Evolutionary conservation across 371 early-diverging fungal species (phyloP), one percentile per base, ranked within the genome.

Genomic region (Mortierella sp.): DNA sequence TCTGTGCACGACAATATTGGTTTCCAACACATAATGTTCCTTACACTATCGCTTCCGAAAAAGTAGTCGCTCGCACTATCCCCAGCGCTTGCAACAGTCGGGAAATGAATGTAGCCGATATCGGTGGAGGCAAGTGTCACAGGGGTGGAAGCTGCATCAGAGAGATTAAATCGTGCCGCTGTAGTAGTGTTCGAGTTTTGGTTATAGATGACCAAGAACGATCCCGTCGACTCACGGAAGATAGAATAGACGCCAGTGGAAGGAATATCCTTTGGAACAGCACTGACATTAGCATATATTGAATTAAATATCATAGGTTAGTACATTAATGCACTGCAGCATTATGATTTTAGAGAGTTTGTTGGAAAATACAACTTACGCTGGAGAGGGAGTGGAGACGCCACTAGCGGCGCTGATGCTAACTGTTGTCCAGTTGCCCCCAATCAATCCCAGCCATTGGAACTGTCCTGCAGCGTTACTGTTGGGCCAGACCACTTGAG

Each of bases 401-500:
- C 75, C 81, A 9, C 47, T 59, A 3, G 62, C 26, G 14, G 81
- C 70, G 30, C 54, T 55, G 35, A 81, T 62, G 16, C 47, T 37
- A 10, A 66, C 22, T 49, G 39, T 18, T n/a, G 70, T 72, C 81
- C 81, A 81, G 43, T 58, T 61, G 24, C 67, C 64, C 2, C 57
- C 49, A 35, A 14, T 63, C 47, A 81, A 30, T 35, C 81, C 81
- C 20, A 81, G 67, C 81, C 81, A 81, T 62, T 72, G 72, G 66
- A 81, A 81, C 57, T 66, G 66, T 10, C 81, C 81, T 30, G 45
- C 47, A 11, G 9, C 58, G 1, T 10, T 52, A 6, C 11, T 20
- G 6, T 61, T 66, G 51, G 76, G 52, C 65, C 65, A 81, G 1
- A 62, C 58, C 1, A 59, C 73, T 68, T 81, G 81, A 5, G 81